Evolutionary conservation across 441 rosid genomes (phyloP), one percentile per base, ranked within the genome.

Genomic region (Pelargonium fulgidum): DNA sequence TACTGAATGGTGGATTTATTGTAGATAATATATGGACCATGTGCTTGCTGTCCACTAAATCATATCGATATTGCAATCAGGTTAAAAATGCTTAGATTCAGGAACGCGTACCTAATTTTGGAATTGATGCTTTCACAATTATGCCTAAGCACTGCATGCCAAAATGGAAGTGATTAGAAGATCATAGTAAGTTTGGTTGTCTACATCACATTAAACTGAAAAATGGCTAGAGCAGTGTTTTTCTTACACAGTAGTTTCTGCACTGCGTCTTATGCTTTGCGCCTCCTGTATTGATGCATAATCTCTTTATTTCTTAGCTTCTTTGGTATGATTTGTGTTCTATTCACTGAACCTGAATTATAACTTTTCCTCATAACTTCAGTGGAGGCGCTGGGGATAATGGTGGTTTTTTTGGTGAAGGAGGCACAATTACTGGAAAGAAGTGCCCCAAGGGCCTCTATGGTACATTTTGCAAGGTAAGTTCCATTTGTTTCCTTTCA

Each of bases 381-480:
- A 94, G 99, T 70, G 98, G 99, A 77, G 99, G 99, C 74, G 84
- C 89, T 71, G 99, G 96, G 48, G 77, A 81, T 68, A 78, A 84
- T 80, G 94, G 91, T 68, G 97, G 97, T 67, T 89, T 73, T 71
- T 85, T 79, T 65, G 99, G 99, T 63, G 92, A 85, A 71, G 79
- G 69, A 54, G 99, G 99, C 78, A 90, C 99, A 5, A 78, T 90
- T 68, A 90, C 98, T 64, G 99, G 99, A 39, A 92, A 85, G 75
- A 87, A 75, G 71, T 94, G 99, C 68, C 99, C 99, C 24, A 83
- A 80, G 78, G 99, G 99, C 39, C 97, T 94, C 75, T 86, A 84
- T 82, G 98, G 99, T 79, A 90, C 91, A 79, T 94, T 89, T 76
- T 94, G 99, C 76, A 66, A 79, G 90, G 99, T 94, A 84, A 67